Base-by-base conservation (phyloP, 768 basidiomycete genomes). In the Wakefieldia striispora region DNA sequence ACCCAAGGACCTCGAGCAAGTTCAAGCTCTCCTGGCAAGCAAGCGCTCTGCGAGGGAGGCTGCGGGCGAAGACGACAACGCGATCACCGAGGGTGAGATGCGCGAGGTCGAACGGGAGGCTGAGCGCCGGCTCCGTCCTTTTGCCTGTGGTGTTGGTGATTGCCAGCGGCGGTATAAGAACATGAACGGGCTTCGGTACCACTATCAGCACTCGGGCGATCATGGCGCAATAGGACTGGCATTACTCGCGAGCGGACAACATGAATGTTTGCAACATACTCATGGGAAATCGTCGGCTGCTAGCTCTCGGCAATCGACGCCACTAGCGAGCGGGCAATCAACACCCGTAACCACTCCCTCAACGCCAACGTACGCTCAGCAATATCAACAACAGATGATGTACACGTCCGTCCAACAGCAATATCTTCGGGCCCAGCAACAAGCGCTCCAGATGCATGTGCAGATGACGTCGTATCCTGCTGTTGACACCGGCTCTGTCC, bases 141-240 rank as follows among this genome's bases (percentile, higher is more conserved):
- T 89, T 63, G 88, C 90, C 0, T 97, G 94, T 58, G 86, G 90
- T 6, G 88, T 95, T 6, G 88, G 89, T 17, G 88, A 90, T 56
- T 91, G 89, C 60, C 77, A 80, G 65, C 80, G 95, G 63, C 70
- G 95, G 63, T 98, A 97, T 74, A 94, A 97, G 80, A 97, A 99
- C 65, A 95, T 97, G 94, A 97, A 97, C 68, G 95, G 95, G 0
- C 72, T 97, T 54, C 72, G 90, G 61, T 98, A 98, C 55, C 95
- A 98, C 70, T 98, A 97, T 65, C 89, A 94, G 68, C 95, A 98
- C 70, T 88, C 88, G 19, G 95, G 95, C 11, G 92, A 94, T 37
- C 97, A 98, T 68, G 95, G 95, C 4, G 86, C 88, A 6, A 77
- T 91, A 36, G 97, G 97, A 6, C 75, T 97, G 0, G 82, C 84